phyloP scores from a whole-genome alignment of 441 rosid species.

The Corymbia calophylla region DNA sequence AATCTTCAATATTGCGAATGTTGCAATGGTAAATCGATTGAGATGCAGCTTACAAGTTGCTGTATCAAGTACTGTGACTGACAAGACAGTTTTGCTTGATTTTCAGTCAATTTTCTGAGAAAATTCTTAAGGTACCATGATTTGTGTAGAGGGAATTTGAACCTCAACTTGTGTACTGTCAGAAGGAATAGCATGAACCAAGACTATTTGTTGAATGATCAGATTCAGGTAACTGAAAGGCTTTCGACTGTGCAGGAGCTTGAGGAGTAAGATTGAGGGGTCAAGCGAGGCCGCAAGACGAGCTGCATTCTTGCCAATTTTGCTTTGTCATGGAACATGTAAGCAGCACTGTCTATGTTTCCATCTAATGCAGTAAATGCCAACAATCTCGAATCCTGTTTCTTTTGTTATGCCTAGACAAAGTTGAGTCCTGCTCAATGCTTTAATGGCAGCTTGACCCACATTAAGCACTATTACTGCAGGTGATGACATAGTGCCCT shows the following conservation, averaged over 20 bases:
- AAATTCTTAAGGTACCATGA: neutral
- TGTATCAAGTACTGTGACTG: neutral
- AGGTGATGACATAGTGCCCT: conserved; percentile 10
- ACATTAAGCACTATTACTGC: neutral
- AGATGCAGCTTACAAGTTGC: neutral
- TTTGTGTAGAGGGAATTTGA: neutral
- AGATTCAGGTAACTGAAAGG: neutral
- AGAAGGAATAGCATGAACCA: neutral
- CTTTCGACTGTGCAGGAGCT: conserved; percentile 21
- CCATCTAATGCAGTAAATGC: neutral
- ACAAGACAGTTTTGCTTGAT: neutral
- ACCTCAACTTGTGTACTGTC: neutral
- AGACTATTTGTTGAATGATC: neutral
- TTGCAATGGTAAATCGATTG: neutral
- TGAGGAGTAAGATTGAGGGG: conserved; percentile 35
- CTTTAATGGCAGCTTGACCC: neutral
- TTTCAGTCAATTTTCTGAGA: neutral
- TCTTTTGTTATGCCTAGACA: neutral
- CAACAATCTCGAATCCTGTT: neutral
- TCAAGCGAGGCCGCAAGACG: conserved; percentile 38
- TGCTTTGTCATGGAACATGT: conserved; percentile 43
- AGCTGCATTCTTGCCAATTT: conserved; percentile 39
- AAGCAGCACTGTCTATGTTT: neutral
- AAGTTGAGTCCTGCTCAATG: neutral
- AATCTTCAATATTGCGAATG: neutral